Base-by-base conservation (phyloP, 495 filamentous ascomycete species). In the Trichoderma gamsii region DNA sequence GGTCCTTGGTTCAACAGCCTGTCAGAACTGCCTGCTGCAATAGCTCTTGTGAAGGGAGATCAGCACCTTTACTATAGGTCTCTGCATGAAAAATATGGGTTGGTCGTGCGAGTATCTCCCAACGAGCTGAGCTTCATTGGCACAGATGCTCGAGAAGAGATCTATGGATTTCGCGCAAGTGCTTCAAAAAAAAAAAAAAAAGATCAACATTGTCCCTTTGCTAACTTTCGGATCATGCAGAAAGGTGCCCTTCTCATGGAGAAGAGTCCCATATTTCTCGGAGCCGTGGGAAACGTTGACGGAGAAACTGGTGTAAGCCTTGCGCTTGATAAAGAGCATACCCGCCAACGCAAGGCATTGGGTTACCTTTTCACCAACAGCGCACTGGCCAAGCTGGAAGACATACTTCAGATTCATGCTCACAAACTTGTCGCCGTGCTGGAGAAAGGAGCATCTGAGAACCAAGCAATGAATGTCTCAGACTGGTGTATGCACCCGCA, bases 291-390 rank as follows among this genome's bases (percentile, higher is more conserved):
- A 35, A 59, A 32, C 12, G 35, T 66, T 8, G 65, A 68, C 15
- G 63, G 63, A 23, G 69, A 67, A n/a, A 56, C 56, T 15, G 67
- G 68, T 44, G 29, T 75, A 6, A 71, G 69, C 13, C 52, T 67
- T 5, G 72, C 72, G 0, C 66, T 69, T 16, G 64, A 71, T 18
- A 65, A 70, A 13, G 71, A 71, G 59, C 84, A 87, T 77, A 79
- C 75, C 16, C 75, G 83, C 9, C 85, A 85, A 72, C 74, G 84
- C 3, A 71, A 81, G 4, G 83, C 86, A 9, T 72, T 85, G 49
- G 72, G 73, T 15, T 79, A 85, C 66, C 80, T 81, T 1, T 85
- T 87, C 72, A 79, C 76, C 7, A 82, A 81, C 66, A 69, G 69
- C 38, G 77, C 83, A 2, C 67, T 82, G 11, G 74, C 79, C 68